A percentile compares a stretch with the other conserved stretches of the same genome.
Evolutionary conservation across 805 yeast species (phyloP).

Genomic region (Spathaspora sp.): DNA sequence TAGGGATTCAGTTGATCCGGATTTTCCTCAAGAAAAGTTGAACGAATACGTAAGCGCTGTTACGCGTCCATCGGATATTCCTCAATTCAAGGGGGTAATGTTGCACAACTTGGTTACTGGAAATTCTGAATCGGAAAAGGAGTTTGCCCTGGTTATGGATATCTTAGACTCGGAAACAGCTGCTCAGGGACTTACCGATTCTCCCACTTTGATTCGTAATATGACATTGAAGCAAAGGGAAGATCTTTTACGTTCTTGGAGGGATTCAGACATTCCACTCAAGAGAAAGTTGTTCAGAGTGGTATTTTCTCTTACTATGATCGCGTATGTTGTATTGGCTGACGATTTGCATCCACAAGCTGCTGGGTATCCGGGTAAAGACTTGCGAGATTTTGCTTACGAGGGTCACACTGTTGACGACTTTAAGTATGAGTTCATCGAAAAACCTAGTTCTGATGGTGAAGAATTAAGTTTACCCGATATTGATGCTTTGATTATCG

Average conservation of each 20-base stretch:
- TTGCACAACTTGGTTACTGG: constrained; percentile 11
- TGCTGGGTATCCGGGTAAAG: constrained; percentile 35
- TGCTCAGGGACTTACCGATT: constrained; percentile 30
- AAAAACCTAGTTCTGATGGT: constrained; percentile 23
- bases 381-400: constrained; percentile 23
- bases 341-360: constrained; percentile 32
- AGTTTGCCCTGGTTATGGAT: constrained; percentile 21
- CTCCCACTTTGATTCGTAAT: constrained; percentile 30
- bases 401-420: constrained; percentile 22
- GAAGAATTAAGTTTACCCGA: constrained; percentile 31
- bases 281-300: constrained; percentile 33
- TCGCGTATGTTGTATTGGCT: constrained; percentile 23
- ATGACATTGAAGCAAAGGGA: constrained; percentile 32
- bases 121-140: constrained; percentile 14
- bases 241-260: constrained; percentile 33
- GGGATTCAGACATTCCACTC: constrained; percentile 32
- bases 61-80: constrained; percentile 26
- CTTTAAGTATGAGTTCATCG: constrained; percentile 26
- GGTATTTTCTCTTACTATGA: constrained; percentile 20
- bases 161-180: constrained; percentile 27
- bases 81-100: constrained; percentile 19
- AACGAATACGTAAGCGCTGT: constrained; percentile 24
- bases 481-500: constrained; percentile 44
- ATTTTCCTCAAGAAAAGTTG: constrained; percentile 24
- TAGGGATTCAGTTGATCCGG: constrained; percentile 18